Percentiles rank a stretch among this genome's conserved stretches.
Conservation (phyloP, 805 yeast genomes). For the Blastobotrys terrestris region DNA sequence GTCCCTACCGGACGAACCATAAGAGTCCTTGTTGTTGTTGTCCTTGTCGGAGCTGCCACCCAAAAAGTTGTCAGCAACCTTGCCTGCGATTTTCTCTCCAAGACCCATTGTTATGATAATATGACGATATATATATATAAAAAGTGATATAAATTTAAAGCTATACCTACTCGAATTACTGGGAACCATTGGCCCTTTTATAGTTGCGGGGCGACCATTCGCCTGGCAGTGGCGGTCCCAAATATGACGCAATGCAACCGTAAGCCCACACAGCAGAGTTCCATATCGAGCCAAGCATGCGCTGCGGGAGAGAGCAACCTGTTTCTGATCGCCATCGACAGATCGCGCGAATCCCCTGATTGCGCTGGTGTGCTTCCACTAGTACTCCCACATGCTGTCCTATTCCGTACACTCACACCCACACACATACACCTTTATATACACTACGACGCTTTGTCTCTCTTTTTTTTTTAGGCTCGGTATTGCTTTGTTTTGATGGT, state of each 20-base stretch:
- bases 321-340: background rate
- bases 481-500: too few relatives aligned
- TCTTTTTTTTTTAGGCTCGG: too few relatives aligned
- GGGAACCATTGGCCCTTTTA: background rate
- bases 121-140: too few relatives aligned
- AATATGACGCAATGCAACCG: background rate
- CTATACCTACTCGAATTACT: too few relatives aligned
- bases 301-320: background rate
- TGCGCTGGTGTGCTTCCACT: background rate
- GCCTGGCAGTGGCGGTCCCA: too few relatives aligned
- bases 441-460: background rate
- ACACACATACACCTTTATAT: background rate
- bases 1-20: background rate
- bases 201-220: background rate
- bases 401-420: too few relatives aligned
- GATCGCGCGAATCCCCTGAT: background rate
- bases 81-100: slow-evolving; percentile 16
- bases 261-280: background rate
- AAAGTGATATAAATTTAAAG: too few relatives aligned
- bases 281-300: background rate
- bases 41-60: background rate
- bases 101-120: slow-evolving; percentile 21
- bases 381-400: too few relatives aligned
- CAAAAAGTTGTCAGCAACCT: slow-evolving; percentile 2
- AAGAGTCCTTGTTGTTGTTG: background rate